Conservation (phyloP, 495 filamentous ascomycete species). For the Rhypophila decipiens region DNA sequence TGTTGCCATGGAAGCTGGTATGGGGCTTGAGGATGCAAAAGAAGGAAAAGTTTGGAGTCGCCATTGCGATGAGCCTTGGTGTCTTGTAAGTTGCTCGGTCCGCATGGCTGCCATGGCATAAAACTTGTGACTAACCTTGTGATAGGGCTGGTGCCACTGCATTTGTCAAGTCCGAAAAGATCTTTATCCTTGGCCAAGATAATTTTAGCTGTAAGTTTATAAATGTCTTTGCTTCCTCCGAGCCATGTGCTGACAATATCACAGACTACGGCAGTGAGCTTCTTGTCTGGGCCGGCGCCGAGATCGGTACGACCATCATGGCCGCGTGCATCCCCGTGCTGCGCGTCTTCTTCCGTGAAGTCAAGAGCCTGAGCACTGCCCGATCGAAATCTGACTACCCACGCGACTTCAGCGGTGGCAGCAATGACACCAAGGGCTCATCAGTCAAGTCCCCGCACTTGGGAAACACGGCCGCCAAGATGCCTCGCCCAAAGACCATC, state of each 20-base stretch:
- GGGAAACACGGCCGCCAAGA: not conserved
- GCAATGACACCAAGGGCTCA: constrained; percentile 52
- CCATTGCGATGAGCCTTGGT: constrained; percentile 27
- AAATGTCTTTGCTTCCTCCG: too few species aligned
- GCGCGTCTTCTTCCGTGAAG: constrained; percentile 23
- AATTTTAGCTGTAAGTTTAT: constrained; percentile 19
- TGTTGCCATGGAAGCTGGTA: constrained; percentile 23
- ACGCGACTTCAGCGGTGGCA: not conserved
- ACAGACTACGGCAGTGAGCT: constrained; percentile 18
- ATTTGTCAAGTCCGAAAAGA: constrained; percentile 16
- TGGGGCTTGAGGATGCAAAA: constrained; percentile 18
- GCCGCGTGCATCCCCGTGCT: constrained; percentile 28
- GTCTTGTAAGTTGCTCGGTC: constrained; percentile 21
- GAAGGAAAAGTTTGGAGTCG: constrained; percentile 26
- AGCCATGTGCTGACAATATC: not conserved
- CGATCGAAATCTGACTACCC: not conserved
- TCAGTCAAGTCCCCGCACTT: constrained; percentile 57
- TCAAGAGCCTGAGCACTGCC: not conserved
- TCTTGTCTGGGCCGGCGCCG: constrained; percentile 21
- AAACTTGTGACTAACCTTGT: not conserved
- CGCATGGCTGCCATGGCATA: too few species aligned
- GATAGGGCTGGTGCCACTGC: constrained; percentile 18
- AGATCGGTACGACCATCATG: constrained; percentile 26
- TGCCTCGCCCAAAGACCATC: not conserved
- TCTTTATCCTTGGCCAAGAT: constrained; percentile 8